Evolutionary conservation across 306 rosid species (phyloP).

Genomic region (Trifolium dubium): DNA sequence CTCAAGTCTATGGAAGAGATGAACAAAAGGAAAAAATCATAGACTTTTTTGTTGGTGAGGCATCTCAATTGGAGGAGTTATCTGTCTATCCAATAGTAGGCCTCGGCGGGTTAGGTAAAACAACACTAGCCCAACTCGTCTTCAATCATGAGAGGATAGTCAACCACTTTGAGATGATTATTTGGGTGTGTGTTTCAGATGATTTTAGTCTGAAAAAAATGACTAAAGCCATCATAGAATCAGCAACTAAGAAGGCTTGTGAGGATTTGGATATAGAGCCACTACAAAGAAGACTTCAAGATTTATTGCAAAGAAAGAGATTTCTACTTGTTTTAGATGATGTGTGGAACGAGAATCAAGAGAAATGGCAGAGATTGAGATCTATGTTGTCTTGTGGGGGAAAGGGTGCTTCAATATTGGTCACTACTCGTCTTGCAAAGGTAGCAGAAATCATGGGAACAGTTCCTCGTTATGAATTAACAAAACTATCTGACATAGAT

Average conservation of each 20-base stretch:
- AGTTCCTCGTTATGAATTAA: not conserved
- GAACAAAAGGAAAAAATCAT: no score
- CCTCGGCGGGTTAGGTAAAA: no score
- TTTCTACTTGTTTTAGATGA: conserved; percentile 17
- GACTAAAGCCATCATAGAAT: not conserved
- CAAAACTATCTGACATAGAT: not conserved
- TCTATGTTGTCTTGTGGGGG: conserved; percentile 19
- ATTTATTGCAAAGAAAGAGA: conserved; percentile 24
- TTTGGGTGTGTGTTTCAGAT: no score
- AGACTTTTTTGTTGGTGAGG: no score
- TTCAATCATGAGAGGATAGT: no score
- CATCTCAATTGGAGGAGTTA: no score
- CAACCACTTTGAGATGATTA: no score
- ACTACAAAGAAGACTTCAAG: not conserved
- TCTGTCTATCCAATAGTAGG: no score
- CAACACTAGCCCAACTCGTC: no score
- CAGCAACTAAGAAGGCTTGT: not conserved
- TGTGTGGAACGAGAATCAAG: not conserved
- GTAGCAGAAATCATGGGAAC: conserved; percentile 31
- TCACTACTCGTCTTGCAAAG: conserved; percentile 25
- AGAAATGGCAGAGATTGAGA: not conserved
- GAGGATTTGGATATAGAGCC: not conserved
- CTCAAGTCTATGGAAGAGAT: no score
- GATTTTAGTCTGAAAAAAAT: not conserved
- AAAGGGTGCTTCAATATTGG: conserved; percentile 23